Base-by-base conservation (phyloP, 257 asterid species). In the Euphrasia confusa region DNA sequence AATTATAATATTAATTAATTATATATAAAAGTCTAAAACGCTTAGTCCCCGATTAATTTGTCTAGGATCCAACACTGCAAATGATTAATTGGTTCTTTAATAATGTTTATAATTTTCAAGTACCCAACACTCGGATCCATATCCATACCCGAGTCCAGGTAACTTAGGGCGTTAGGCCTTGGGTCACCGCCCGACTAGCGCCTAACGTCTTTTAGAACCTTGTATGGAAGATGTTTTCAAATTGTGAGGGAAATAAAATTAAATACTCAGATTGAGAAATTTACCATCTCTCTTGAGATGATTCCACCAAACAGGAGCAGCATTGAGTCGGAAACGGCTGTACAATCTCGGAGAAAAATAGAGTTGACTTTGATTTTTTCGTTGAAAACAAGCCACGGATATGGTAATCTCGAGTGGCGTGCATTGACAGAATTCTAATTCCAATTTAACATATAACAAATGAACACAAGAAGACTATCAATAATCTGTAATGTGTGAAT, bases 321-420 rank as follows among this genome's bases (percentile, higher is more conserved):
- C 75, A 83, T 75, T 27, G 97, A 89, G 72, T 93, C 97, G 42
- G 97, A 85, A 47, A 87, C 74, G 61, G 95, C 96, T 10, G 97
- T 87, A 39, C 97, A 89, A 77, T 93, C 99, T 68, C 99, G 90
- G 68, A 93, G 86, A 72, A 87, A 87, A 68, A 93, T 85, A 24
- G 92, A 76, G 79, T 87, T 89, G 37, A 93, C 91, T 81, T 89
- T 93, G 65, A 89, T 84, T 78, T 89, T 93, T 68, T 87, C 97
- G 47, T 89, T 89, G 82, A 89, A 93, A 75, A 83, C 95, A 60
- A 89, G 79, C 99, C 99, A 93, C 14, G 99, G 99, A 72, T 79
- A 85, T 27, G 97, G 96, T 67, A 93, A 81, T 58, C 65, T 78
- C 32, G 89, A 69, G 71, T 81, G 77, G 39, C 84, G 95, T 61